A percentile compares a stretch with the other conserved stretches of the same genome.
Conservation (phyloP, 108 stramenopile genomes). For the Skeletonema potamos region DNA sequence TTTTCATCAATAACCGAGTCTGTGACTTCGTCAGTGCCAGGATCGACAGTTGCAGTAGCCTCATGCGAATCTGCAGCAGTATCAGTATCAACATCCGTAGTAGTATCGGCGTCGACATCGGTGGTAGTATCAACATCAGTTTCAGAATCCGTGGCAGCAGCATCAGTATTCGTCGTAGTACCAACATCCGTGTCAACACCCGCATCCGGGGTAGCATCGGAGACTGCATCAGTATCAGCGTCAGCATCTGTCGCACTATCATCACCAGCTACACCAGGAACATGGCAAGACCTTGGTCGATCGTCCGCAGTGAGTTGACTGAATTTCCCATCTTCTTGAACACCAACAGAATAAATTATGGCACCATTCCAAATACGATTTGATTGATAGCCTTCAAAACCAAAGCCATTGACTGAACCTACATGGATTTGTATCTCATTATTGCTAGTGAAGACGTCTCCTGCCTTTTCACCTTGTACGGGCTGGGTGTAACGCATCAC, state of each 20-base stretch:
- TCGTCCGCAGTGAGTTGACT: slow-evolving; percentile 5
- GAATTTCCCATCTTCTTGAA: slow-evolving; percentile 21
- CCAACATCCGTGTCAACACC: neutral
- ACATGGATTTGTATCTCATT: slow-evolving; percentile 25
- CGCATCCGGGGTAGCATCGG: neutral
- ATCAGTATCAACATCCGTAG: neutral
- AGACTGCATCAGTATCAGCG: neutral
- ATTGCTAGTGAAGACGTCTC: slow-evolving; percentile 17
- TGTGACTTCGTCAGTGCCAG: neutral
- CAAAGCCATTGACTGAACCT: slow-evolving; percentile 28
- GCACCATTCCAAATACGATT: slow-evolving; percentile 46
- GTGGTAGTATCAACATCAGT: neutral
- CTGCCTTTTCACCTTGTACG: slow-evolving; percentile 16
- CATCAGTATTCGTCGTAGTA: neutral
- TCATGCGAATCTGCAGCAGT: neutral
- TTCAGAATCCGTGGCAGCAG: neutral
- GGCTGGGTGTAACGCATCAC: slow-evolving; percentile 42
- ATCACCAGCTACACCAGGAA: neutral
- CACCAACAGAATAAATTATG: slow-evolving; percentile 32
- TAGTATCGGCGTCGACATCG: neutral
- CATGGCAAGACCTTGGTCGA: slow-evolving; percentile 20
- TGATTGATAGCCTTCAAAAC: slow-evolving; percentile 13
- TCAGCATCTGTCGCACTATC: neutral
- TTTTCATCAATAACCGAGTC: too few species aligned
- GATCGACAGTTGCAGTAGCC: neutral